Percentiles rank a stretch among this genome's conserved stretches.
Evolutionary conservation across 2,329 filamentous ascomycete species (phyloP).

Genomic region (Verticillium dahliae): DNA sequence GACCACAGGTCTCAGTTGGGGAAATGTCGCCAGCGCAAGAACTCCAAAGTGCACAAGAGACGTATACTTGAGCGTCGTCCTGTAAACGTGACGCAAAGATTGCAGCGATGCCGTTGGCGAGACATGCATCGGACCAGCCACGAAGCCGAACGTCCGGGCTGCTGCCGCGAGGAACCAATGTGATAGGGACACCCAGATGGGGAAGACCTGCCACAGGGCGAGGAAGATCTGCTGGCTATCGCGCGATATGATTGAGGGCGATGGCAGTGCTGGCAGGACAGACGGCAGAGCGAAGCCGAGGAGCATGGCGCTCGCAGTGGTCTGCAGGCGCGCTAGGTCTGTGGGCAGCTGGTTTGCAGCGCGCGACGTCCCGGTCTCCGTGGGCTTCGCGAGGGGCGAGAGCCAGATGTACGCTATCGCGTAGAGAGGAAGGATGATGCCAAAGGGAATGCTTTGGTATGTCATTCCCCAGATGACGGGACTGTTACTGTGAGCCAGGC

Average conservation of each 20-base stretch:
- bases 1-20: background rate
- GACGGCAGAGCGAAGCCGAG: conserved; percentile 14
- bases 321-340: conserved; percentile 4
- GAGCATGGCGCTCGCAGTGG: conserved; percentile 7
- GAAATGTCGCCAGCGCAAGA: conserved; percentile 5
- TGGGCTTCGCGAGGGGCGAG: conserved; percentile 10
- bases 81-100: conserved; percentile 6
- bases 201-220: conserved; percentile 16
- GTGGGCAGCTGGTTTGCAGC: conserved; percentile 9
- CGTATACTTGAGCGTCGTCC: conserved; percentile 1
- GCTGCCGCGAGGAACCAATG: conserved; percentile 7
- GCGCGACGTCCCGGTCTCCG: background rate
- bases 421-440: conserved; percentile 15
- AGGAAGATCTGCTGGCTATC: conserved; percentile 12
- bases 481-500: conserved; percentile 1
- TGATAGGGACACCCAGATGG: conserved; percentile 9
- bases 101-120: background rate
- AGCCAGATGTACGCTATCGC: conserved; percentile 14
- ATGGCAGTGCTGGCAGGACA: conserved; percentile 9
- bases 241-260: conserved; percentile 7
- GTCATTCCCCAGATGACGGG: conserved; percentile 14
- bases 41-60: conserved; percentile 4
- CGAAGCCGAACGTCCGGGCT: background rate
- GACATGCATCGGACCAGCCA: background rate
- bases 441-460: conserved; percentile 15